Evolutionary conservation across 2,329 filamentous ascomycete genomes (phyloP), one percentile per base, ranked within the genome.

Genomic region (Epichloe sibirici): DNA sequence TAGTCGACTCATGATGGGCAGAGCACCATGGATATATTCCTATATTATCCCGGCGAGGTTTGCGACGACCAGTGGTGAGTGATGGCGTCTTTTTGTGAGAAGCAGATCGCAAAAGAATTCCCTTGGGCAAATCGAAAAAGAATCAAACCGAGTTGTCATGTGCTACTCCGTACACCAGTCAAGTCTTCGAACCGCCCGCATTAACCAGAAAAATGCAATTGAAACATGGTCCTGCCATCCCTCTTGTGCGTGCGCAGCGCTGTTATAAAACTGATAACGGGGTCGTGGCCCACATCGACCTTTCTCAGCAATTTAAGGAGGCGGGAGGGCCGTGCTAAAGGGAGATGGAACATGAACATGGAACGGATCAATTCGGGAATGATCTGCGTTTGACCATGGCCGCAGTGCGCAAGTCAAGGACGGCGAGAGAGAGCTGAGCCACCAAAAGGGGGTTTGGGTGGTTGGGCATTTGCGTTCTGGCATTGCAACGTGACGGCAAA

Each of bases 1-100:
- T 4, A 43, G 28, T 51, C 49, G 56, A 46, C 53, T 53, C 59
- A 61, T 61, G 50, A 23, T 48, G 25, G 48, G n/a, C 23, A n/a
- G 42, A 13, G 28, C 31, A 37, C 37, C 23, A 51, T 23, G 4
- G 13, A 17, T 13, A 31, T 9, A 31, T 31, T 31, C 28, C 28
- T 31, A 31, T 31, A 31, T 31, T 31, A 45, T 17, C 23, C 13
- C 21, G 42, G n/a, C 31, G 42, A 12, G 5, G 21, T 45, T 31
- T 9, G 12, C 13, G 21, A 11, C 46, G 7, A 38, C 3, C 9
- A 12, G 23, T 28, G 46, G 13, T n/a, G 38, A 28, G 47, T 11
- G 12, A 35, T 15, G 23, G 37, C 35, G 35, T 25, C 12, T 4
- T 49, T 43, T 49, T 15, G 23, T n/a, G 11, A 42, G n/a, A 15